Evolutionary conservation across 2,329 filamentous ascomycete species (phyloP), one percentile per base, ranked within the genome.

Genomic region (Myotisia sp.): DNA sequence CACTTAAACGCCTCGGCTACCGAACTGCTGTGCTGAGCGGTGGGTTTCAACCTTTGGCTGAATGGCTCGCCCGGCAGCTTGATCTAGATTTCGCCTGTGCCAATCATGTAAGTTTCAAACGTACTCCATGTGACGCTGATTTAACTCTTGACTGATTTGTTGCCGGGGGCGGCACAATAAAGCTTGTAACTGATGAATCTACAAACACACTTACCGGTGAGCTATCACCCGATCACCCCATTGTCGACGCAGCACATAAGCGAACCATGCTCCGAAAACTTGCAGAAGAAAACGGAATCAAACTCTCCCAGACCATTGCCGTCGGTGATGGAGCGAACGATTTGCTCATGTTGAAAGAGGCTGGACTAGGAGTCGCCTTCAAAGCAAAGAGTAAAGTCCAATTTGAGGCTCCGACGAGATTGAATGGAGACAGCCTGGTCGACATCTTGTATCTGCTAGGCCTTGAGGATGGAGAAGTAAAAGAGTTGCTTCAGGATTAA

Each of bases 11-110:
- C 14, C 62, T 92, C 4, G 87, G 87, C 5, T 79, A 81, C 58
- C 87, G 82, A 60, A 84, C 85, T 2, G 90, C 86, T 0, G 87
- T 98, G 4, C 61, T 94, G 20, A 92, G 84, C 21, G 90, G 90
- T 28, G 90, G 90, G 0, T 98, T 98, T 59, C 74, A 82, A 43
- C 86, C 87, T 0, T 62, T 95, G 43, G 92, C 90, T 0, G 69
- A 74, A 37, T 95, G 86, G 83, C 70, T 95, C 22, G 85, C 82
- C 10, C 65, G 65, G 26, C 68, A 83, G 49, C 64, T 98, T 17
- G 83, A 83, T 9, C 72, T 98, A 37, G 82, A 95, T 56, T 76
- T 93, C 51, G 85, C 83, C 0, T 74, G 79, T 53, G 90, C 90
- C 26, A 98, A 98, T 55, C 76, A 87, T 47, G 78, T 77, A 55